phyloP scores from a whole-genome alignment of 768 basidiomycete genomes.

The Pisolithus tinctorius region DNA sequence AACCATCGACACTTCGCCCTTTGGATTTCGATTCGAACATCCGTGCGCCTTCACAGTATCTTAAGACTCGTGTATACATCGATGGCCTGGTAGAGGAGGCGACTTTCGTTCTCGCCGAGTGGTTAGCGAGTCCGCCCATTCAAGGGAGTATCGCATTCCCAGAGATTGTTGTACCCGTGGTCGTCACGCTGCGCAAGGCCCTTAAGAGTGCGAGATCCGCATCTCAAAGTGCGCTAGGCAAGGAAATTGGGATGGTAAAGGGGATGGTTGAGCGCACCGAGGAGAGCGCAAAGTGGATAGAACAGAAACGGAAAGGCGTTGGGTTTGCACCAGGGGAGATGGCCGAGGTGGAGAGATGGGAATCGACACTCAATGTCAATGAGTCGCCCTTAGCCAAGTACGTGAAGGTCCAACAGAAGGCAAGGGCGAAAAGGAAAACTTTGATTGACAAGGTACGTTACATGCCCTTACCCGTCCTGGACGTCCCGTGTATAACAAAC shows the following conservation, averaged over 20 bases:
- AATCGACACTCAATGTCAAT: slow-evolving; percentile 50
- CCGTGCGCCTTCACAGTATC: slow-evolving; percentile 81
- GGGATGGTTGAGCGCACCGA: slow-evolving; percentile 81
- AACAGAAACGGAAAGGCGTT: slow-evolving; percentile 61
- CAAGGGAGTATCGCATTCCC: slow-evolving; percentile 91
- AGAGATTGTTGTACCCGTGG: slow-evolving; percentile 78
- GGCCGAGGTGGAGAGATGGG: slow-evolving; percentile 68
- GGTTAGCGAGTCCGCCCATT: slow-evolving; percentile 62
- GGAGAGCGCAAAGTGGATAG: slow-evolving; percentile 75
- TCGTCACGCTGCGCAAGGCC: slow-evolving; percentile 62
- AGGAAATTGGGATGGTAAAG: slow-evolving; percentile 63
- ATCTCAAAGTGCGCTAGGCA: slow-evolving; percentile 30
- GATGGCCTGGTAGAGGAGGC: slow-evolving; percentile 83
- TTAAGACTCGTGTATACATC: slow-evolving; percentile 78
- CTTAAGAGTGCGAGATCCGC: slow-evolving; percentile 55
- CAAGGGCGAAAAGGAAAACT: slow-evolving; percentile 63
- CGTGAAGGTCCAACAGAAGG: slow-evolving; percentile 74
- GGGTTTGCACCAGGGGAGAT: slow-evolving; percentile 70
- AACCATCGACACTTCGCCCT: slow-evolving; percentile 79
- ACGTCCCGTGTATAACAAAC: slow-evolving; percentile 5
- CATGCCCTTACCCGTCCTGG: not conserved
- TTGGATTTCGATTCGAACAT: slow-evolving; percentile 86
- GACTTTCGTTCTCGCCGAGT: slow-evolving; percentile 71
- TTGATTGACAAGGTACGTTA: slow-evolving; percentile 67
- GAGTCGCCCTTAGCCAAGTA: slow-evolving; percentile 79